Base-by-base conservation (phyloP, 257 asterid species). In the Nicotiana tomentosiformis region DNA sequence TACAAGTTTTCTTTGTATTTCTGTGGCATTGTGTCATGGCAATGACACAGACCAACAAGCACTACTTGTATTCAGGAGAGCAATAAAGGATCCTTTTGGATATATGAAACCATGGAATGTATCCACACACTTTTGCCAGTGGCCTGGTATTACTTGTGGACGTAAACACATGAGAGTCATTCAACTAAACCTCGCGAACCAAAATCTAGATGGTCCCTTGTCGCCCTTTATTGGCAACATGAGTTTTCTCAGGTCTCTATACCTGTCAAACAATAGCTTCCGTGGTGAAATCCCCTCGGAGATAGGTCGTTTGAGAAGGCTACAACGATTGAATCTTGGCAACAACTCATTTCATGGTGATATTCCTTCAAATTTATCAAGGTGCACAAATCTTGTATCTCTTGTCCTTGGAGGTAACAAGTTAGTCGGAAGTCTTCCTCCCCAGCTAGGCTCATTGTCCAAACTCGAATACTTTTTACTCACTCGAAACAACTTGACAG, bases 111-210 rank as follows among this genome's bases (percentile, higher is more conserved):
- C 86, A 17, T 87, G 89, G 89, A 87, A 87, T 58, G 56, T 37
- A 30, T 82, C 87, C 26, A 70, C 30, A 11, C 87, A 84, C 35
- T 87, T 84, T 26, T 87, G 89, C 55, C 18, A 12, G 18, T 87
- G 89, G 89, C 67, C 77, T 23, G 89, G 87, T 32, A 58, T 87
- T 5, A 69, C 77, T 9, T 87, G 89, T 51, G 46, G 68, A 39
- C 49, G 33, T 10, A 66, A 70, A 12, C 84, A 64, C 23, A 49
- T 77, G 30, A 72, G 87, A 33, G 86, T 84, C 67, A 26, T 74
- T 57, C 23, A 70, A 70, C 69, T 86, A 46, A 70, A 66, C 16
- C 62, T 87, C 0, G 55, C 1, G 3, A 61, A 72, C 51, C 82
- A 53, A 70, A 78, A 82, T 7, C 64, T 85, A 30, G 7, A 83